Base-by-base conservation (phyloP, 768 basidiomycete species). In the Naematelia aurantialba region DNA sequence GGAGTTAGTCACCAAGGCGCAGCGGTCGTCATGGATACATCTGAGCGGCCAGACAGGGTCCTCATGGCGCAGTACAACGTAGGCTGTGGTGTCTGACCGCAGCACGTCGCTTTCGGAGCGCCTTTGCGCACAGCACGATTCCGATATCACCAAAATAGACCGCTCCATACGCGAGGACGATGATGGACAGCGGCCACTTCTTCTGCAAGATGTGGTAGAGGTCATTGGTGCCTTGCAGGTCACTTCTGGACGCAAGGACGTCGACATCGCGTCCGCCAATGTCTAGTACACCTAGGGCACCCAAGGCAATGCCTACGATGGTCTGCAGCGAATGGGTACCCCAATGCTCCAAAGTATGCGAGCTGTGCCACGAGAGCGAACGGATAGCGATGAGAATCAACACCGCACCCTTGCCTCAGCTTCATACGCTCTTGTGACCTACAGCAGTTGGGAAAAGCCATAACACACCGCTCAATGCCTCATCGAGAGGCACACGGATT, bases 371-470 rank as follows among this genome's bases (percentile, higher is more conserved):
- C 42, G 68, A 19, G 29, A 67, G 57, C 29, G 67, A 62, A 4
- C 70, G 56, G 42, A 26, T 21, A 3, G 66, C 56, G 17, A 42
- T 24, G n/a, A 63, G 53, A 30, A 64, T 48, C 4, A 67, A 46
- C 13, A 59, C 55, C 5, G 45, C 47, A 5, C 66, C 66, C 62
- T 67, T 45, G 17, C 17, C 8, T 39, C 34, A 39, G 34, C 8
- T 39, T 17, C 8, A 39, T 17, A 39, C 8, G 17, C 8, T 17
- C 34, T 8, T 39, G 8, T 39, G 8, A 60, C 66, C 53, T 24
- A 69, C 70, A 4, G 71, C 66, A 2, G 66, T 59, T 4, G 71
- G 71, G 30, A 66, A 66, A 4, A 73, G 54, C 71, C 71, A 73
- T 29, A 70, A 30, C 19, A 60, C 56, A 14, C 71, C 71, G 14